These are phyloP conservation scores for Bifiguratus adelaidae DNA, from an alignment of 192 early-diverging fungal species.

Conservation along the genomic window DNA sequence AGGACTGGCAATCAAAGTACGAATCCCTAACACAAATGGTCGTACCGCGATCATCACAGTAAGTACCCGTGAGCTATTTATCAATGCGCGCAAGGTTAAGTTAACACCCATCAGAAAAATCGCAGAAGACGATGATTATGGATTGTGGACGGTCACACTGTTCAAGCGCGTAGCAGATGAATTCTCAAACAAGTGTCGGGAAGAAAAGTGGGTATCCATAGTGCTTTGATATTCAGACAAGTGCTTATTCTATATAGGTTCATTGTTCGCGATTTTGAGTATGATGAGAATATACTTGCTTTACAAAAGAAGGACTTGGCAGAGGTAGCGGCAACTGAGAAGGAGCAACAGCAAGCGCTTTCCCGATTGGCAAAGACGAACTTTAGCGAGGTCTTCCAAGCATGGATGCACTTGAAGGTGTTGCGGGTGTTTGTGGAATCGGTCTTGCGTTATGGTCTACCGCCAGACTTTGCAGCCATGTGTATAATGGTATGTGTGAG, in stretches of 20 bases:
- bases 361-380: constrained; percentile 84
- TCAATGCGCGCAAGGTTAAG: not conserved
- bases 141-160: constrained; percentile 81
- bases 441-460: constrained; percentile 92
- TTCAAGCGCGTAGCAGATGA: constrained; percentile 87
- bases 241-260: constrained; percentile 43
- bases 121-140: constrained; percentile 93
- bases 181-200: constrained; percentile 81
- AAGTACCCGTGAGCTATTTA: constrained; percentile 12
- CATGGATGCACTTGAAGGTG: constrained; percentile 93
- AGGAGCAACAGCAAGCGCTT: constrained; percentile 61
- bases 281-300: constrained; percentile 68
- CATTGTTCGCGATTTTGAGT: constrained; percentile 92
- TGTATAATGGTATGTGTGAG: constrained; percentile 46
- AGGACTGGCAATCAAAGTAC: constrained; percentile 81
- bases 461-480: constrained; percentile 83
- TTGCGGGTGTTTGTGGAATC: constrained; percentile 95
- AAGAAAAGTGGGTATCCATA: constrained; percentile 48
- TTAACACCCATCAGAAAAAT: constrained; percentile 43
- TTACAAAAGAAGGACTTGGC: constrained; percentile 72
- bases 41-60: constrained; percentile 89
- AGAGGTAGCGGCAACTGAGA: constrained; percentile 34
- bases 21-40: constrained; percentile 91
- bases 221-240: not conserved
- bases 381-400: constrained; percentile 87